Base-by-base conservation (phyloP, 805 yeast genomes). In the Pichia scutulata region DNA sequence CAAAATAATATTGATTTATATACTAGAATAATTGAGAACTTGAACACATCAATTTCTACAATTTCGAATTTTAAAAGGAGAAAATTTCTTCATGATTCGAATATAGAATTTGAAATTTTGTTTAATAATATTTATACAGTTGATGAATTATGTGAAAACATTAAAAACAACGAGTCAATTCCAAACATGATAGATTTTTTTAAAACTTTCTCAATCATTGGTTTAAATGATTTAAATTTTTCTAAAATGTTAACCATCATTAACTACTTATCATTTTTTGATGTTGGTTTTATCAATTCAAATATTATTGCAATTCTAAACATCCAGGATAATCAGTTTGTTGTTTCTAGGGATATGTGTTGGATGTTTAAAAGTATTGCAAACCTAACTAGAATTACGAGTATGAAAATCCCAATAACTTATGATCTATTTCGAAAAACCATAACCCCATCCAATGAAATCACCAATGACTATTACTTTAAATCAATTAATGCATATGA, bases 341-440 rank as follows among this genome's bases (percentile, higher is more conserved):
- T 4, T 6, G 16, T 49, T 2, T 36, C 46, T 7, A n/a, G 18
- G 12, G 49, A 41, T 37, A 30, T 49, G 46, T 12, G n/a, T 16
- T 49, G 52, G 52, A 41, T 49, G 14, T 49, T 49, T 19, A 19
- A 49, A 45, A 36, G 46, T 7, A 22, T 49, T 10, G 22, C 47
- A 10, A 43, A 26, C 13, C 23, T 48, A 33, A n/a, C n/a, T 5
- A 33, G n/a, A 16, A 16, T 33, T 7, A 33, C 18, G 2, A 33
- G 8, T 33, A 33, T 33, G 19, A 33, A 33, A 4, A 33, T 33
- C 16, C 18, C 37, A 33, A n/a, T 33, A 33, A 33, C n/a, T 7
- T 6, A 33, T 33, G 37, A 33, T 2, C 5, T 33, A 16, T 33
- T 33, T 9, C 37, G 10, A n/a, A n/a, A 10, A n/a, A 16, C 16